Evolutionary conservation across 768 basidiomycete species (phyloP).

Genomic region (Suillus occidentalis): DNA sequence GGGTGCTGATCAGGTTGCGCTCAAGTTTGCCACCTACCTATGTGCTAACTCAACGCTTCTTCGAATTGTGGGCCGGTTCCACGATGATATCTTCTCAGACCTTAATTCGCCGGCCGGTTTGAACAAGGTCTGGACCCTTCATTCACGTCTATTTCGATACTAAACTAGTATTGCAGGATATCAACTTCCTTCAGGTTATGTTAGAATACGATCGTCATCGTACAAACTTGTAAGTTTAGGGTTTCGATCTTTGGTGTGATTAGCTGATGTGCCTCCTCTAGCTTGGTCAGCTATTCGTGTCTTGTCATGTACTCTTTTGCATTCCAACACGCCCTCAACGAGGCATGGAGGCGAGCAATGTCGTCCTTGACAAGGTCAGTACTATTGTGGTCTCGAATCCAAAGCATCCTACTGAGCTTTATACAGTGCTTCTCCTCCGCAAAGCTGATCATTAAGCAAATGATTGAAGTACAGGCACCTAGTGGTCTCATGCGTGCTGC

Average conservation of each 20-base stretch:
- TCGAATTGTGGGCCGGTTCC: conserved; percentile 70
- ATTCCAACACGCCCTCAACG: conserved; percentile 79
- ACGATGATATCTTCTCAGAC: conserved; percentile 76
- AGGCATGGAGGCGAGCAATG: conserved; percentile 55
- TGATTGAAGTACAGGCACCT: conserved; percentile 65
- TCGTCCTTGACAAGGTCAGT: conserved; percentile 68
- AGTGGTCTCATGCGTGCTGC: conserved; percentile 78
- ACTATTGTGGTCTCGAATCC: neutral
- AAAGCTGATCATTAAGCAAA: conserved; percentile 60
- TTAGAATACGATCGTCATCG: conserved; percentile 58
- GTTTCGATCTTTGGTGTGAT: no score
- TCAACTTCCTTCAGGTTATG: conserved; percentile 69
- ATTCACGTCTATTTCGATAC: neutral
- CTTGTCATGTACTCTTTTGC: conserved; percentile 81
- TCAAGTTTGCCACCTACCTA: conserved; percentile 72
- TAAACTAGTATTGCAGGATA: conserved; percentile 38
- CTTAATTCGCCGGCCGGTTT: conserved; percentile 64
- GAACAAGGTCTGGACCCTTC: conserved; percentile 53
- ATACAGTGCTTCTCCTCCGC: conserved; percentile 69
- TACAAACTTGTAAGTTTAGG: conserved; percentile 20
- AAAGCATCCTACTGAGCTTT: neutral
- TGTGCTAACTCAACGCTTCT: conserved; percentile 72
- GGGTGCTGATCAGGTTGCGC: neutral
- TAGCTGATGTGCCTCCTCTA: no score
- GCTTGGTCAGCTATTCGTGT: no score